Conservation (phyloP, 148 eudicot genomes). For the Rhododendron henanense region DNA sequence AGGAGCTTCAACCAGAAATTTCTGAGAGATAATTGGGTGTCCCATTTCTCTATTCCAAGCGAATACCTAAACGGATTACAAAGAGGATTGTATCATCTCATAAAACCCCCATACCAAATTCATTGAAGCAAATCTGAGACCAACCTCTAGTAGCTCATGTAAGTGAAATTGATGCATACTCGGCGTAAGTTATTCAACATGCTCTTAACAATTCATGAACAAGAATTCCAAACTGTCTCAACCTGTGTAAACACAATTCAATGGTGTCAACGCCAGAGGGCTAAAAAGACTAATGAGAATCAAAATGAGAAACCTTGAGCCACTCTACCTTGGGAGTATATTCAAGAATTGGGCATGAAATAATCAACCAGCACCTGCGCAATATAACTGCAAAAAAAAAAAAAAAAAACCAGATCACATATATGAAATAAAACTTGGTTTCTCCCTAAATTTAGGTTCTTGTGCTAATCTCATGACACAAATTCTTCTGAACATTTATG, state of each 20-base stretch:
- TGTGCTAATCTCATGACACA: not conserved
- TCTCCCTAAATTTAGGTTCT: not conserved
- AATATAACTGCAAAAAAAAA: not conserved
- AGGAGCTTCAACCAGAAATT: constrained; percentile 31
- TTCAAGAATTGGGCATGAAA: not conserved
- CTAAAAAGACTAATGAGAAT: not conserved
- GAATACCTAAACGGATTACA: not conserved
- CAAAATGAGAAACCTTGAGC: not conserved
- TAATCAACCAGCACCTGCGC: not conserved
- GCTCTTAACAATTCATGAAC: not conserved
- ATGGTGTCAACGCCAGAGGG: not conserved
- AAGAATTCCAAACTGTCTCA: not conserved
- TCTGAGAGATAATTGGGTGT: constrained; percentile 25
- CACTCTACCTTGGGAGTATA: not conserved
- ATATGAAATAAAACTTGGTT: not conserved
- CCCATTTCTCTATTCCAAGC: constrained; percentile 24
- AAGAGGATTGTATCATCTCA: not conserved
- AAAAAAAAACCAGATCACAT: not conserved
- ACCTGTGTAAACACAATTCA: not conserved
- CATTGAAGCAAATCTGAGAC: not conserved
- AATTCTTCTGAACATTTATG: not conserved
- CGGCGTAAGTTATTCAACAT: not conserved
- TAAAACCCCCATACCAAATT: not conserved
- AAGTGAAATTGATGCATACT: not conserved
- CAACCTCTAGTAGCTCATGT: not conserved